These are phyloP conservation scores for Peniophora sp. DNA, from an alignment of 1,284 basidiomycete genomes.

Conservation along the genomic window DNA sequence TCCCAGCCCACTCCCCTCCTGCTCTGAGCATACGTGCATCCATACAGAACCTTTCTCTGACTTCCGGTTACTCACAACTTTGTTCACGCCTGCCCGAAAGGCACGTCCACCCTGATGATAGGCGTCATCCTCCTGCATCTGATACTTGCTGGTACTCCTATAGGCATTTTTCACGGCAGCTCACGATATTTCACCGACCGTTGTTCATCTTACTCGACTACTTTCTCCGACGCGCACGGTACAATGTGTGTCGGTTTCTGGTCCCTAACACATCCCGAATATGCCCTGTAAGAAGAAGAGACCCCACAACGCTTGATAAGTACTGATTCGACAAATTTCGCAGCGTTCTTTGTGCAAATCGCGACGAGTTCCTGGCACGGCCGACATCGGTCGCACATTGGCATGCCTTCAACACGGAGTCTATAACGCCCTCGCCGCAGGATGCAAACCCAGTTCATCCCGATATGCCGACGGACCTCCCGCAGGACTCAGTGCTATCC, in stretches of 20 bases:
- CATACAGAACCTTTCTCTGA: no score
- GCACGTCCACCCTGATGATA: no score
- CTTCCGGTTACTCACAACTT: no score
- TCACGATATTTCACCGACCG: no score
- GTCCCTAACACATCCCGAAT: conserved; percentile 65
- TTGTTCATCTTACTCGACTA: no score
- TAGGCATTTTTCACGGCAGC: no score
- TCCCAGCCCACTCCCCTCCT: no score
- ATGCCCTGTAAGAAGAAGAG: conserved; percentile 59
- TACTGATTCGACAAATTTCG: conserved; percentile 4
- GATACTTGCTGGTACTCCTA: no score
- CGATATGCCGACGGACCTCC: conserved; percentile 8
- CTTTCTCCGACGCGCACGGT: background rate
- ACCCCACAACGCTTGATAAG: conserved; percentile 6
- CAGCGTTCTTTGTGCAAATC: conserved; percentile 69
- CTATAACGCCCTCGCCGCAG: background rate
- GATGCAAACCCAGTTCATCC: background rate
- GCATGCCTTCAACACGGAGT: conserved; percentile 36
- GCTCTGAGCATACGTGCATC: no score
- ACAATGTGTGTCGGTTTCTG: conserved; percentile 72
- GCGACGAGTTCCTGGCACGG: conserved; percentile 64
- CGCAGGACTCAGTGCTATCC: conserved; percentile 43
- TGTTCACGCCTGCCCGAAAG: no score
- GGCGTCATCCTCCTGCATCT: no score
- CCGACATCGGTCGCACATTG: conserved; percentile 60